phyloP scores from a whole-genome alignment of 1,284 basidiomycete species.

The Polyporus tsugae region DNA sequence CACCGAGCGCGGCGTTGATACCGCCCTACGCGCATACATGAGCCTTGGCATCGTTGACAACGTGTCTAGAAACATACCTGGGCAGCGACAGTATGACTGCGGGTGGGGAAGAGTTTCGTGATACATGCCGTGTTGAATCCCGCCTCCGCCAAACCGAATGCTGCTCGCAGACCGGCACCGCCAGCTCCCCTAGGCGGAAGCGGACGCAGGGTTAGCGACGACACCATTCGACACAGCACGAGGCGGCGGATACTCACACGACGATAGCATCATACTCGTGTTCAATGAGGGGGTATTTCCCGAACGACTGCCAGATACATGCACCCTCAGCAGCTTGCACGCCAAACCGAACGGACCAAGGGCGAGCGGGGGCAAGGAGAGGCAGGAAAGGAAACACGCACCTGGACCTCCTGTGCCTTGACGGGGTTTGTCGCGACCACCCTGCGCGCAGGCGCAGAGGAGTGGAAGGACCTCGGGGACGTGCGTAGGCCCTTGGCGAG shows the following conservation, averaged over 20 bases:
- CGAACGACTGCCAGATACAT: constrained; percentile 55
- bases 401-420: constrained; percentile 87
- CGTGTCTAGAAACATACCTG: constrained; percentile 64
- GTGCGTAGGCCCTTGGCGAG: constrained; percentile 52
- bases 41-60: background rate
- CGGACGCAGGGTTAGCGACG: constrained; percentile 11
- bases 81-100: constrained; percentile 98
- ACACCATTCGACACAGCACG: background rate
- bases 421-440: constrained; percentile 82
- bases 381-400: constrained; percentile 41
- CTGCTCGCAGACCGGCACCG: constrained; percentile 97
- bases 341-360: constrained; percentile 29
- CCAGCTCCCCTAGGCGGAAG: constrained; percentile 82
- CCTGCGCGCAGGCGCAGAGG: constrained; percentile 63
- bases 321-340: constrained; percentile 48
- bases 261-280: constrained; percentile 98
- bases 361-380: constrained; percentile 9
- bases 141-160: constrained; percentile 98
- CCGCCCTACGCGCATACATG: constrained; percentile 73
- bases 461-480: constrained; percentile 66
- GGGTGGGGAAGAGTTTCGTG: constrained; percentile 99
- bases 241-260: constrained; percentile 70
- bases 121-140: constrained; percentile 99
- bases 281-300: constrained; percentile 96
- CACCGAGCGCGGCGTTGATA: constrained; percentile 98